These are phyloP conservation scores for Penicillium thymicola DNA, from an alignment of 2,329 filamentous ascomycete genomes.

Conservation along the genomic window DNA sequence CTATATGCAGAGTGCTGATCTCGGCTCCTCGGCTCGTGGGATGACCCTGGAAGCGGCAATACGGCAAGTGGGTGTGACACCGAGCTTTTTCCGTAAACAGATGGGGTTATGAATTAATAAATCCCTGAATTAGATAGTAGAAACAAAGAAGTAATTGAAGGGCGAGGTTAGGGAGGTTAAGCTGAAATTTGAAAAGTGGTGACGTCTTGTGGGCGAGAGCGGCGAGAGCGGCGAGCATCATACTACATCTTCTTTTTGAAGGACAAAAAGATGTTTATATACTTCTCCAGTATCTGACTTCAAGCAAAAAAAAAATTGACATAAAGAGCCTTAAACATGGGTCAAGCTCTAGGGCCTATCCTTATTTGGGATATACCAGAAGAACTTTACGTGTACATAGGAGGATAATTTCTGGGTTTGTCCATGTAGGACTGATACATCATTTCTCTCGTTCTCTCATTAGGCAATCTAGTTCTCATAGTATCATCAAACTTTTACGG, in stretches of 20 bases:
- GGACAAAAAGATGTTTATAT: not conserved
- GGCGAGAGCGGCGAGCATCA: not conserved
- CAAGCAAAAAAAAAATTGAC: not conserved
- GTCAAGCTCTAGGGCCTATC: not conserved
- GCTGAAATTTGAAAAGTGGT: not conserved
- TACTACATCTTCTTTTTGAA: not conserved
- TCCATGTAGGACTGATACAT: not conserved
- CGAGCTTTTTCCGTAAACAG: conserved; percentile 4
- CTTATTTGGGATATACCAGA: not conserved
- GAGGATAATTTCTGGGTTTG: not conserved
- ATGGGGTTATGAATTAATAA: not conserved
- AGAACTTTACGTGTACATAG: not conserved
- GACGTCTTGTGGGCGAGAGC: not conserved
- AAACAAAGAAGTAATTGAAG: not conserved
- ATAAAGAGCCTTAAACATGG: not conserved
- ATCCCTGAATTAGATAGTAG: not conserved
- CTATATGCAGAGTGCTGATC: conserved; percentile 10
- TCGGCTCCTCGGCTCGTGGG: conserved; percentile 15
- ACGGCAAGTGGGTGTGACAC: conserved; percentile 6
- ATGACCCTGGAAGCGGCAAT: conserved; percentile 10
- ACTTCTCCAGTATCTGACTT: no score
- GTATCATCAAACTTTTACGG: not conserved
- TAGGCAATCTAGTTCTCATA: not conserved
- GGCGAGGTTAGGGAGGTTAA: not conserved
- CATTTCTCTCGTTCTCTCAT: not conserved